Evolutionary conservation across 176 grass and related monocot genomes (phyloP), one percentile per base, ranked within the genome.

Genomic region (Triticum timopheevii): DNA sequence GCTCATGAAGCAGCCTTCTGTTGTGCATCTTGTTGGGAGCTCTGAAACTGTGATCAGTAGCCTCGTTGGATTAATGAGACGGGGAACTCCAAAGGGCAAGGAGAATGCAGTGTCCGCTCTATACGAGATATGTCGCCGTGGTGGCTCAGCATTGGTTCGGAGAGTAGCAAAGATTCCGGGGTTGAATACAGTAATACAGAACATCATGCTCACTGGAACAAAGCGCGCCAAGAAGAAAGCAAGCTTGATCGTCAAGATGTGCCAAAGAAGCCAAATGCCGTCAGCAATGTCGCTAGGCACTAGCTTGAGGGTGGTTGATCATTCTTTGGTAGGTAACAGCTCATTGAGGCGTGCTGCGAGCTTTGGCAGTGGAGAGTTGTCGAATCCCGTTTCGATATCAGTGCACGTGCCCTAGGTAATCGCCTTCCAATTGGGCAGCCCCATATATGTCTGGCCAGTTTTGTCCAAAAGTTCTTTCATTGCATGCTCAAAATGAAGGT

Each of bases 171-270:
- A 45, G 68, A 83, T 82, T 50, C 93, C 92, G 0, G 92, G 84
- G 70, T 71, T 98, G 50, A 89, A 91, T 66, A 84, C 81, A 1
- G 63, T 96, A 84, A 80, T 98, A 74, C 92, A 98, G 44, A 87
- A 79, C 31, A 93, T 96, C 86, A 79, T 82, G 10, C 69, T 88
- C 39, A 92, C 92, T 0, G 96, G 93, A 56, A 96, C 96, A 28
- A 98, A 94, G 89, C 93, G 96, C 6, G 96, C 96, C 7, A 98
- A 65, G 89, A 95, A 95, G 83, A 98, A 98, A 83, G 92, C 96
- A 50, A 80, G 74, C 77, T 80, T 96, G 82, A 86, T 98, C 7
- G 73, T 89, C 39, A 98, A 89, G 88, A 93, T 98, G 83, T 96
- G 92, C 84, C 93, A 90, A 77, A 95, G 88, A 72, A 92, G 88